Conservation (phyloP, 2,329 filamentous ascomycete species). For the Phialophora tarda region DNA sequence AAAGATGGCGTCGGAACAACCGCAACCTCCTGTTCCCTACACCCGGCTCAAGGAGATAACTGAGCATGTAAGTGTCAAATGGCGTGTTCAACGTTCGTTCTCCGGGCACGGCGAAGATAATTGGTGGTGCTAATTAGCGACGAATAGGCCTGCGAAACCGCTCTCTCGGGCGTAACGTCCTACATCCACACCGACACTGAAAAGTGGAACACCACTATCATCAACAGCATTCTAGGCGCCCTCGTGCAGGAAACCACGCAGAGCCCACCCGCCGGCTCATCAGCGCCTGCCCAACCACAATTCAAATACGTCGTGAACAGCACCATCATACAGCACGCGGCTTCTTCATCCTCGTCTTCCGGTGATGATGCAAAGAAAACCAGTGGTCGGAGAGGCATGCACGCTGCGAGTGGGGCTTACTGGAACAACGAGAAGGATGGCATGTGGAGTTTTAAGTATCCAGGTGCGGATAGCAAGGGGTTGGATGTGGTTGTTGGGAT, state of each 20-base stretch:
- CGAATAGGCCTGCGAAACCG: conserved; percentile 76
- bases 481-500: conserved; percentile 57
- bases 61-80: conserved; percentile 68
- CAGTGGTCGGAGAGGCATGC: conserved; percentile 77
- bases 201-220: conserved; percentile 90
- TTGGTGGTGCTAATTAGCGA: neutral
- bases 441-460: conserved; percentile 60
- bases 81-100: neutral
- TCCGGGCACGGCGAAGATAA: neutral
- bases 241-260: conserved; percentile 51
- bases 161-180: conserved; percentile 73
- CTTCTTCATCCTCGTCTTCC: conserved; percentile 59
- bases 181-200: conserved; percentile 88
- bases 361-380: conserved; percentile 60
- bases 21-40: conserved; percentile 71
- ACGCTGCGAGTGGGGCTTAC: conserved; percentile 57
- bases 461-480: conserved; percentile 53
- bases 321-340: conserved; percentile 89
- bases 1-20: conserved; percentile 38
- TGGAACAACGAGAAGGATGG: conserved; percentile 60
- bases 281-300: conserved; percentile 54
- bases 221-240: conserved; percentile 65
- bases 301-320: conserved; percentile 98
- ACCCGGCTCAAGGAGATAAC: conserved; percentile 84
- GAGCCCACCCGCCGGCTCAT: conserved; percentile 45